phyloP scores from a whole-genome alignment of 164 flowering plant species.

The Stephania cephalantha region DNA sequence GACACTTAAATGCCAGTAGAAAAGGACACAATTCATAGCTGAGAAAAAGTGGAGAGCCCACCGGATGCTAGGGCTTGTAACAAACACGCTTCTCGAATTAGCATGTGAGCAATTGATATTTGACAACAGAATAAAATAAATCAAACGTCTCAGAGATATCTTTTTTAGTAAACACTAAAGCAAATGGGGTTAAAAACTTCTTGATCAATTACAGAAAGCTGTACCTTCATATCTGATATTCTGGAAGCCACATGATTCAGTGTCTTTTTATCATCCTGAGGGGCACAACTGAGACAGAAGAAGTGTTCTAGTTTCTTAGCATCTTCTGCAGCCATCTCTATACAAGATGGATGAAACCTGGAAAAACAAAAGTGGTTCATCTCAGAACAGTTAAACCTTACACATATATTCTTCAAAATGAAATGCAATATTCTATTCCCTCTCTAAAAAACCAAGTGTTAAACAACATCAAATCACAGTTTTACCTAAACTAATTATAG shows the following conservation, averaged over 20 bases:
- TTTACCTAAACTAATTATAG: too few relatives aligned
- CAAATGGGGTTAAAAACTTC: conserved; percentile 4
- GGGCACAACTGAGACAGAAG: conserved; percentile 55
- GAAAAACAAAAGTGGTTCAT: neutral
- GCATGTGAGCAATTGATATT: neutral
- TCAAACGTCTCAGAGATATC: too few relatives aligned
- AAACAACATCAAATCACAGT: too few relatives aligned
- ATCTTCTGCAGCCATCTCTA: conserved; percentile 60
- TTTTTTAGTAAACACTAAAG: neutral
- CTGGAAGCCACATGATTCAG: conserved; percentile 34
- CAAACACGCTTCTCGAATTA: neutral
- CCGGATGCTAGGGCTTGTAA: neutral
- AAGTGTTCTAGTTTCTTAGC: conserved; percentile 61
- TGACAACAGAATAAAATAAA: too few relatives aligned
- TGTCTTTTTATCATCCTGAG: conserved; percentile 51
- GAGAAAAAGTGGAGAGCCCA: neutral
- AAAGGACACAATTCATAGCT: neutral
- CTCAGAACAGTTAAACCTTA: neutral
- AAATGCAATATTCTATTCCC: neutral
- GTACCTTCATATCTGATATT: conserved; percentile 61
- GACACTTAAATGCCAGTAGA: too few relatives aligned
- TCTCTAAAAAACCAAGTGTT: too few relatives aligned
- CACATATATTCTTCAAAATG: too few relatives aligned
- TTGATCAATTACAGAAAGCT: conserved; percentile 3
- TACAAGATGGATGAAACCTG: conserved; percentile 83